Base-by-base conservation (phyloP, 306 rosid genomes). In the Quercus bicolor region DNA sequence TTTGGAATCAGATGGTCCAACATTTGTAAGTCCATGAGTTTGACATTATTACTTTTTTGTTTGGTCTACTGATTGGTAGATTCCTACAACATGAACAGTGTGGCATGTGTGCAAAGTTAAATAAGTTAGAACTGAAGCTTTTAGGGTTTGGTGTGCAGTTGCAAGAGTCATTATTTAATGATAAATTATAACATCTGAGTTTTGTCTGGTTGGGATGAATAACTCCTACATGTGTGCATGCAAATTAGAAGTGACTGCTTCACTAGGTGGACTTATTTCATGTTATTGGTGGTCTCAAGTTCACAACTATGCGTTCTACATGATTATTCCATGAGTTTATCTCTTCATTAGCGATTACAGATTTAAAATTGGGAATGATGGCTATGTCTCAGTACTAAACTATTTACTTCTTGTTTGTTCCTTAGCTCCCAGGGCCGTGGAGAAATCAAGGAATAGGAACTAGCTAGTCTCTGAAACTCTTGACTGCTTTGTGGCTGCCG, bases 401-500 rank as follows among this genome's bases (percentile, higher is more conserved):
- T 9, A 16, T 29, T 31, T 62, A 52, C 26, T 69, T 82, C n/a
- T 34, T 13, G 31, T 75, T 75, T 86, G 73, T 77, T 74, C 61
- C 13, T n/a, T 89, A 95, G 98, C 98, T 79, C 98, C 98, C 14
- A 85, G 96, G 89, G 89, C 97, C 74, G 84, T 85, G 97, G 98
- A 91, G 68, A 92, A 92, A 84, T 89, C 97, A 79, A 93, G 82
- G 81, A 88, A 83, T 87, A 81, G 91, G 83, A 78, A 79, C 82
- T 88, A 91, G 85, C 76, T 64, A 51, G 80, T 60, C 74, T 77
- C 82, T 6, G 45, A 75, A 64, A 70, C 59, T 80, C 68, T 56
- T 68, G 78, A 72, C 81, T 84, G 84, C 83, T 37, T 81, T 86
- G 72, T 59, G 86, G 83, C 71, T 73, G 29, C 73, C 37, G 53